phyloP scores from a whole-genome alignment of 2,329 filamentous ascomycete genomes.

The Zasmidium citrigriseum region DNA sequence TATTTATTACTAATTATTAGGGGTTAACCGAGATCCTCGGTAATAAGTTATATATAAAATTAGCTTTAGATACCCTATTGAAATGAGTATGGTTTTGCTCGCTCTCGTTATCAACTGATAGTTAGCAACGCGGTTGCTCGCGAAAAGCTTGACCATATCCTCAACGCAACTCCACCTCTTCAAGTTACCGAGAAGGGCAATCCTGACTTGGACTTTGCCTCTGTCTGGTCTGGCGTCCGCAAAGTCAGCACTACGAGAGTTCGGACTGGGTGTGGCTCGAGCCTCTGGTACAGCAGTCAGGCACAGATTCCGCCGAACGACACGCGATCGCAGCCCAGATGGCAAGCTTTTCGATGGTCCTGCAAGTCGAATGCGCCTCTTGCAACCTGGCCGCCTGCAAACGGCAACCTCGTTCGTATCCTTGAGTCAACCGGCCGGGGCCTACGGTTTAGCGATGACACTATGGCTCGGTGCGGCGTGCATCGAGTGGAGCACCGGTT shows the following conservation, averaged over 20 bases:
- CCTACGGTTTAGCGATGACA: background rate
- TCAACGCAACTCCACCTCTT: background rate
- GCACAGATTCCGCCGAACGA: background rate
- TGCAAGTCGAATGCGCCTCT: background rate
- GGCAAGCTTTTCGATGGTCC: constrained; percentile 1
- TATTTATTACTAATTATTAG: too few relatives aligned
- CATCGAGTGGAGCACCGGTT: background rate
- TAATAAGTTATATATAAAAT: too few relatives aligned
- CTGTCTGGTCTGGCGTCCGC: background rate
- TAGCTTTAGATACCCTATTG: too few relatives aligned
- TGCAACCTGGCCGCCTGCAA: background rate
- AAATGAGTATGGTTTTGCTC: too few relatives aligned
- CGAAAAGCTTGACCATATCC: background rate
- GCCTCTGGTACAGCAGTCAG: background rate
- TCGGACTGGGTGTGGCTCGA: background rate
- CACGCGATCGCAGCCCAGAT: background rate
- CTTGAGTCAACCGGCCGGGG: background rate
- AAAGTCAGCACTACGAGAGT: background rate
- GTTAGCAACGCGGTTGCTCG: background rate
- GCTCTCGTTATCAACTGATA: too few relatives aligned
- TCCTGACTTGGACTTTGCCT: background rate
- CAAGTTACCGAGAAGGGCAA: background rate
- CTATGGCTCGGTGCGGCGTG: background rate
- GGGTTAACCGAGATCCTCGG: too few relatives aligned
- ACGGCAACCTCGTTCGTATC: constrained; percentile 4